Base-by-base conservation (phyloP, 179 eudicot species). In the Spinacia oleracea region DNA sequence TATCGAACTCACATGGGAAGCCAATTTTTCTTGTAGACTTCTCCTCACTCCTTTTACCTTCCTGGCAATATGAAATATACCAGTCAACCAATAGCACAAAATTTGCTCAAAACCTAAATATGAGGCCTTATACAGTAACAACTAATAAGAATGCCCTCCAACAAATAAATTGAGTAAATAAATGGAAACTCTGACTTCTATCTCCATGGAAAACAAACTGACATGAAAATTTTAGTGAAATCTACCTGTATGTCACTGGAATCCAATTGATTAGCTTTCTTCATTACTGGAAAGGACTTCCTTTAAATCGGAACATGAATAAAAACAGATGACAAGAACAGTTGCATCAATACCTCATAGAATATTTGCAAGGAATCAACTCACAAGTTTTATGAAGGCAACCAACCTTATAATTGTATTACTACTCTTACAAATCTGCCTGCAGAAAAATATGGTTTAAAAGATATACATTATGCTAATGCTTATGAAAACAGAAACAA, bases 261-360 rank as follows among this genome's bases (percentile, higher is more conserved):
- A 80, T 75, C 82, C 35, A 64, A 77, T 75, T 81, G 86, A 80
- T 62, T 84, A 74, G 81, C 80, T 77, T 77, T 84, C 86, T 80
- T 89, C 78, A 83, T 38, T 51, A 74, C 89, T 42, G 97, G 97
- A 51, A 95, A 82, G 75, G 99, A 96, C 76, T 85, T 93, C 89
- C 99, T 93, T 77, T 64, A 77, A 60, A 75, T 32, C 76, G 70
- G 34, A 14, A 27, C 68, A 80, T 38, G 66, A 76, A 69, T 42
- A 82, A 45, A 45, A 70, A 70, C 29, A 77, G 83, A 68, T 66
- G 55, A 78, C 23, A 31, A 78, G 82, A 64, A 34, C 16, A 50
- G 38, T 55, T 59, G 74, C 64, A 60, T 58, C 46, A 77, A 68
- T 77, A 50, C 45, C n/a, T 23, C 45, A 9, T 35, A 64, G 18